Percentiles rank a stretch among this genome's conserved stretches.
These are phyloP conservation scores for Diddensiella transvaalensis DNA, from an alignment of 805 yeast genomes.

Conservation along the genomic window DNA sequence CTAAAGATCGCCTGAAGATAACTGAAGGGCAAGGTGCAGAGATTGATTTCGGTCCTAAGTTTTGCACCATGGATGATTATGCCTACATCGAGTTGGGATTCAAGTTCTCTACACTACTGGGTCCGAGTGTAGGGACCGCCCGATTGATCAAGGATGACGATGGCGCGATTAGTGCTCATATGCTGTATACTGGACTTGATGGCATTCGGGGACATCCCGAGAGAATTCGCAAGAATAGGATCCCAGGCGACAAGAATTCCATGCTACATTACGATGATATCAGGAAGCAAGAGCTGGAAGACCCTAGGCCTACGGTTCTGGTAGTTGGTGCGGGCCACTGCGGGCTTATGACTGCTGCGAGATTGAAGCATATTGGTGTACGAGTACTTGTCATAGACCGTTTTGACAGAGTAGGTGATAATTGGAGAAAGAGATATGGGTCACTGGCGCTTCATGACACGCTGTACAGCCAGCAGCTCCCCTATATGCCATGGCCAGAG, in stretches of 20 bases:
- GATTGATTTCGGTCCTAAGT: conserved; percentile 19
- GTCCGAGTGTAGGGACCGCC: conserved; percentile 15
- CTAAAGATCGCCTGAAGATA: conserved; percentile 5
- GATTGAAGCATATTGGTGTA: conserved; percentile 42
- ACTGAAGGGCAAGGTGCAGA: conserved; percentile 1
- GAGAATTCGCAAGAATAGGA: conserved; percentile 13
- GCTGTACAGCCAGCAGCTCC: conserved; percentile 41
- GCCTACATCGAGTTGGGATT: conserved; percentile 12
- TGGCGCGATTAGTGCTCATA: conserved; percentile 10
- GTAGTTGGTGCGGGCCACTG: conserved; percentile 49
- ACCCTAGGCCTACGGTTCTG: conserved; percentile 40
- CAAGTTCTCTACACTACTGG: conserved; percentile 17
- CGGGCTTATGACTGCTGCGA: conserved; percentile 43
- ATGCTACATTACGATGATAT: conserved; percentile 14
- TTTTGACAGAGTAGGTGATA: conserved; percentile 41
- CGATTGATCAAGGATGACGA: conserved; percentile 11
- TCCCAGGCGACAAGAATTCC: conserved; percentile 14
- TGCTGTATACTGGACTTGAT: conserved; percentile 19
- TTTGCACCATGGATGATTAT: no score
- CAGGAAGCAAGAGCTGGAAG: conserved; percentile 8
- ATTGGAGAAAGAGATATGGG: conserved; percentile 46
- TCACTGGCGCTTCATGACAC: conserved; percentile 47
- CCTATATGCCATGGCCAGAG: conserved; percentile 41
- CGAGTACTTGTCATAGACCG: conserved; percentile 40
- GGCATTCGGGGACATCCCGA: conserved; percentile 16